Evolutionary conservation across 2,329 filamentous ascomycete species (phyloP), one percentile per base, ranked within the genome.

Genomic region (Cladosporium sp.): DNA sequence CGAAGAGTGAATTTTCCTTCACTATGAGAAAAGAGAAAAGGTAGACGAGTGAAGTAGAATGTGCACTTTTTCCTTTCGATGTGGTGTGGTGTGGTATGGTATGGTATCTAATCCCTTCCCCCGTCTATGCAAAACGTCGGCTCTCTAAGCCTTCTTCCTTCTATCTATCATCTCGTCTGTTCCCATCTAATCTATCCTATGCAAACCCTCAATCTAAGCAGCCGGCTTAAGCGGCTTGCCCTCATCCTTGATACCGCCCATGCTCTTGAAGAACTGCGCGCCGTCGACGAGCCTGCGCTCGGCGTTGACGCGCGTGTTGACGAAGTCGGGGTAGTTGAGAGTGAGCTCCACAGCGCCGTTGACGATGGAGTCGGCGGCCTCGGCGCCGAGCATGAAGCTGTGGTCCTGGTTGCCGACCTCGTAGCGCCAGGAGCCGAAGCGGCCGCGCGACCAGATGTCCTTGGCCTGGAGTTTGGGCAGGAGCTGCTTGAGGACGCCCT

Each of bases 371-470:
- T 96, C 91, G 37, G 84, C 90, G 45, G 91, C 91, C 76, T 96
- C 91, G 16, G 95, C 91, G 69, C 91, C 91, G 58, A 95, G 79
- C 91, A 96, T 96, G 74, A 96, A 96, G 22, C 87, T 92, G 80
- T 96, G 91, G 74, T 96, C 91, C 80, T 95, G 90, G 81, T 95
- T 95, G 68, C 89, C 90, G 59, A 87, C 88, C 75, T 98, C 93
- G 77, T 98, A 98, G 69, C 89, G 82, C 93, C 93, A 98, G 79
- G 86, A 92, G 66, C 93, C 93, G 74, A 98, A 98, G 59, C 93
- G 91, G 64, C 93, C 93, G 73, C 93, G 89, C 43, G 91, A 95
- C 78, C 85, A 88, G 74, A 98, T 98, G 69, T 85, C 92, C 78
- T 89, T 83, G 58, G 84, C 87, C 76, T 95, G 86, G 55, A 98